Evolutionary conservation across 352 stramenopile species (phyloP), one percentile per base, ranked within the genome.

Genomic region (Globisporangium paddicum): DNA sequence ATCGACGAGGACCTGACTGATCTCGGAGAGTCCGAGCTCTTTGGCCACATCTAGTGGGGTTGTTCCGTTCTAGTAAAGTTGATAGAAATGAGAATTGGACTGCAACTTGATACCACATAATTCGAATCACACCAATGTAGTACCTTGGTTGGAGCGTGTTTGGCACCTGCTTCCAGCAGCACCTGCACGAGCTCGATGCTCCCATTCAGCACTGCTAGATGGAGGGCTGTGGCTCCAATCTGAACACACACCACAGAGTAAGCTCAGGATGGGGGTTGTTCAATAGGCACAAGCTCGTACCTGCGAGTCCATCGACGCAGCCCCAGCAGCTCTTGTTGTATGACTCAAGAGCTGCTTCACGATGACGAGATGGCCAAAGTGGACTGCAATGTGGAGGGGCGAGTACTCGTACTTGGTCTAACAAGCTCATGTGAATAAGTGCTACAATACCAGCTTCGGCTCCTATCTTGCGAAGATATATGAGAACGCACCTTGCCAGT

Each of bases 351-450:
- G 63, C 28, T 75, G 5, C 50, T 85, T 71, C n/a, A 88, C 71
- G 30, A 91, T 57, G 9, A 58, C 35, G 4, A 66, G 54, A 37
- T 92, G 79, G 1, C 79, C 78, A 55, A 77, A 91, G 8, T 72
- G 69, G 21, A 85, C 78, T 5, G 86, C 83, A 37, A 93, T 66
- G 50, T 93, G 82, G 30, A 95, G 66, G 9, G 81, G 65, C 0
- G 79, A 70, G 68, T 93, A 92, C 23, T 53, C 53, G 40, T 76
- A 86, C 51, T 76, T 78, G 34, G 82, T 93, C 68, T 89, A 34
- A 9, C 3, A 8, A 47, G 58, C 16, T 10, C 16, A 55, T 34
- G 18, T 51, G 16, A 50, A n/a, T n/a, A n/a, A n/a, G n/a, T n/a
- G 44, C 5, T 26, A 7, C 3, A 3, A 28, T 32, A 2, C 28